phyloP scores from a whole-genome alignment of 345 rosid species.

The Boechera retrofracta region DNA sequence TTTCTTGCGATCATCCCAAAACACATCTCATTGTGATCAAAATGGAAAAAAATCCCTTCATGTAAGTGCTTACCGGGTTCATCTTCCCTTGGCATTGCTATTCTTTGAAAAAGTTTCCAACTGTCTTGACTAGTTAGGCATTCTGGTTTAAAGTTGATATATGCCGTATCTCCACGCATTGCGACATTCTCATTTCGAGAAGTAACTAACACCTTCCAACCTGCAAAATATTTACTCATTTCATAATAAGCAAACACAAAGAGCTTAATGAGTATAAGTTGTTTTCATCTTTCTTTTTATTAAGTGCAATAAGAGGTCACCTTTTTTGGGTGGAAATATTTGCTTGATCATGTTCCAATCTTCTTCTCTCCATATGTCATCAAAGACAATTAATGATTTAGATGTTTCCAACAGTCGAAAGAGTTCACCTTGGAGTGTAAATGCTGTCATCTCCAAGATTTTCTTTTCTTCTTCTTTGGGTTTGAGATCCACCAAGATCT shows the following conservation, averaged over 20 bases:
- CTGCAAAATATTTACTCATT: not conserved
- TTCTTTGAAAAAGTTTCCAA: slow-evolving; percentile 38
- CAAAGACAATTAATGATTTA: not conserved
- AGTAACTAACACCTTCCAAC: slow-evolving; percentile 38
- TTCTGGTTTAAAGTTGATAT: slow-evolving; percentile 14
- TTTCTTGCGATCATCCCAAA: not conserved
- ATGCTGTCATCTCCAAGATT: not conserved
- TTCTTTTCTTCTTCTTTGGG: not conserved
- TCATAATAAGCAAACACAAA: not conserved
- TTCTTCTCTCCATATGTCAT: slow-evolving; percentile 2
- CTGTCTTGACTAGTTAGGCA: slow-evolving; percentile 31
- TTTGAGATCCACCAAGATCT: not conserved
- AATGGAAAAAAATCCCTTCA: not conserved
- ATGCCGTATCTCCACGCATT: not conserved
- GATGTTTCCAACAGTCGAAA: not conserved
- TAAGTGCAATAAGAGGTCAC: not conserved
- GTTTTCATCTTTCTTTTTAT: too few species aligned
- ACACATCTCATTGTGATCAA: not conserved
- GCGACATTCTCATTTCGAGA: slow-evolving; percentile 49
- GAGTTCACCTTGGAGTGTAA: not conserved
- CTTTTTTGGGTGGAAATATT: slow-evolving; percentile 1
- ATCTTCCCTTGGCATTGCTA: slow-evolving; percentile 24
- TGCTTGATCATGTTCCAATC: not conserved
- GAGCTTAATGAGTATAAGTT: not conserved
- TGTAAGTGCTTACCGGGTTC: slow-evolving; percentile 23